Conservation (phyloP, 305 asterid species). For the Plantago rigida region DNA sequence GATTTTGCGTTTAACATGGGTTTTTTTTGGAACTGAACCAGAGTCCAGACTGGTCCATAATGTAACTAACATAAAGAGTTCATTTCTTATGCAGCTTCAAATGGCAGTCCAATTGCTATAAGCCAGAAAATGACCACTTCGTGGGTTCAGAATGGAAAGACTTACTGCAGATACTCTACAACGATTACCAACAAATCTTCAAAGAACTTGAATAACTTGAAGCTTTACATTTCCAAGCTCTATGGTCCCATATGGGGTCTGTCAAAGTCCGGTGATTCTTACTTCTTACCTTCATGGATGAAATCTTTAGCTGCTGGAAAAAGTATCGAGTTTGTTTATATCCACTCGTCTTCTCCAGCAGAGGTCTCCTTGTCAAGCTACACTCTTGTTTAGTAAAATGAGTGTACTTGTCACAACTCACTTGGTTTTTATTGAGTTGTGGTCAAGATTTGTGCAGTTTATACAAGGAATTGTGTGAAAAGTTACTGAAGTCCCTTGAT, state of each 20-base stretch:
- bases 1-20: constrained; percentile 8
- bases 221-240: constrained; percentile 58
- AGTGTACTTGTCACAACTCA: constrained; percentile 26
- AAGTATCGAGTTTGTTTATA: constrained; percentile 82
- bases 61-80: constrained; percentile 1
- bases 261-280: constrained; percentile 57
- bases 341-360: constrained; percentile 80
- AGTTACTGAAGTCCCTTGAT: constrained; percentile 18
- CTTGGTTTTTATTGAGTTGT: constrained; percentile 32
- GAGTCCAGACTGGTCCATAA: background rate
- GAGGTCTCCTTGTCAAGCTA: constrained; percentile 66
- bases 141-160: constrained; percentile 58
- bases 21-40: background rate
- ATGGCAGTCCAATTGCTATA: constrained; percentile 37
- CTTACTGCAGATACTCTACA: constrained; percentile 73
- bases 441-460: constrained; percentile 58
- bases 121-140: constrained; percentile 54
- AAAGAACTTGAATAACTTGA: constrained; percentile 60
- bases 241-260: constrained; percentile 98
- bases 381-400: constrained; percentile 39
- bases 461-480: constrained; percentile 31
- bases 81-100: constrained; percentile 36
- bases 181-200: constrained; percentile 64
- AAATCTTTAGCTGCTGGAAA: constrained; percentile 67
- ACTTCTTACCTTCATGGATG: constrained; percentile 74